Conservation (phyloP, 176 grass and related monocot species). For the Pharus latifolius region DNA sequence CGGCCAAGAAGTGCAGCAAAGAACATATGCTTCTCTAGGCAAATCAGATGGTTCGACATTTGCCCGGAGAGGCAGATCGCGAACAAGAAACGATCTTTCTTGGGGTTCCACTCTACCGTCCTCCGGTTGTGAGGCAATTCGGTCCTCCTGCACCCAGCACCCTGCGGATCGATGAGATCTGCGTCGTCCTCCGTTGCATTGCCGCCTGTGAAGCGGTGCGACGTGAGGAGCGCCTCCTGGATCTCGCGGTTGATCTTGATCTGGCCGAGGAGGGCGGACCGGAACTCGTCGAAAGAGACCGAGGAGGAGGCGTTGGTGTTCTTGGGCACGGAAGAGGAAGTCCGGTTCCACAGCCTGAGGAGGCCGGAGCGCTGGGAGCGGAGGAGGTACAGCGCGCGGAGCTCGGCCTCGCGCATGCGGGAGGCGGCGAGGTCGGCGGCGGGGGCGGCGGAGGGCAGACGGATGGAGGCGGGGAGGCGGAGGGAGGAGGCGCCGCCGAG, state of each 20-base stretch:
- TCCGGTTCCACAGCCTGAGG: conserved; percentile 58
- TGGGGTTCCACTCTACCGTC: conserved; percentile 91
- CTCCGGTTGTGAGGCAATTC: conserved; percentile 32
- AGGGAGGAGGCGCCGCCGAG: conserved; percentile 42
- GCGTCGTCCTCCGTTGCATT: conserved; percentile 38
- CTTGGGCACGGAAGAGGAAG: background rate
- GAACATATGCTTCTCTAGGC: conserved; percentile 99
- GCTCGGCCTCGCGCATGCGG: conserved; percentile 81
- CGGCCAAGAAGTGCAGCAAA: conserved; percentile 75
- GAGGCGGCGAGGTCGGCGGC: conserved; percentile 22
- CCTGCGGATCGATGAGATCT: conserved; percentile 32
- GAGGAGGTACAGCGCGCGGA: conserved; percentile 71
- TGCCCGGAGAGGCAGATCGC: conserved; percentile 82
- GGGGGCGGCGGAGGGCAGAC: conserved; percentile 22
- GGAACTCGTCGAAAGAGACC: conserved; percentile 43
- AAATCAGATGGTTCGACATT: conserved; percentile 98
- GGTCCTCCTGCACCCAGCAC: conserved; percentile 40
- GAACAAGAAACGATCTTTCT: conserved; percentile 67
- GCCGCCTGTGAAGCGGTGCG: conserved; percentile 34
- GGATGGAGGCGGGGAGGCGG: conserved; percentile 39
- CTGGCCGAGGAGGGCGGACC: conserved; percentile 52
- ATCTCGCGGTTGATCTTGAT: conserved; percentile 89
- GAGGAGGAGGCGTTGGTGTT: conserved; percentile 10
- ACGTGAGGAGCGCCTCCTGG: conserved; percentile 54
- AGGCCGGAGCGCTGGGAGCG: conserved; percentile 61